A percentile compares a stretch with the other conserved stretches of the same genome.
Conservation (phyloP, 108 stramenopile species). For the Pseudonitzschia multiseries region DNA sequence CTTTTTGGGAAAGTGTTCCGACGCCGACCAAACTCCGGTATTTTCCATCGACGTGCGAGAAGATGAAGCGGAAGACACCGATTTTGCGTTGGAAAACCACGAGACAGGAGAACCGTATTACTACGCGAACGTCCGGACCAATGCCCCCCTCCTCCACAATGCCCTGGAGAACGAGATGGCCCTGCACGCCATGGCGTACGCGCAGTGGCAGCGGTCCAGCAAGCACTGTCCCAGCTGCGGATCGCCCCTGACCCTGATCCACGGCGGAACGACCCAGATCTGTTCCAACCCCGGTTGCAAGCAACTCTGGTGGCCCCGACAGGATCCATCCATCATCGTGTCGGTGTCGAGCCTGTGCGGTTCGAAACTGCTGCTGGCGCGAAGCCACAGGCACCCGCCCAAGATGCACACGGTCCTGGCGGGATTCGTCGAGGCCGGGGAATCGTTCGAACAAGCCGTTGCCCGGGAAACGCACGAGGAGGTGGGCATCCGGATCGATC, state of each 20-base stretch:
- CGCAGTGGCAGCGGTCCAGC: constrained; percentile 58
- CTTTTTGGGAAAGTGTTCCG: constrained; percentile 49
- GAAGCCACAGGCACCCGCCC: constrained; percentile 65
- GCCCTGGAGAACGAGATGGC: constrained; percentile 69
- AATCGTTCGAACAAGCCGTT: constrained; percentile 79
- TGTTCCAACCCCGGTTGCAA: constrained; percentile 43
- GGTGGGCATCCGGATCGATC: constrained; percentile 58
- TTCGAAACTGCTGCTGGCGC: constrained; percentile 60
- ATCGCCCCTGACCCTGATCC: constrained; percentile 29
- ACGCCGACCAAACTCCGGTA: constrained; percentile 22
- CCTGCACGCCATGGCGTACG: constrained; percentile 69
- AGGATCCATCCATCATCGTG: constrained; percentile 84
- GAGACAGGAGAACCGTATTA: constrained; percentile 34
- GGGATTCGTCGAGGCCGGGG: constrained; percentile 88
- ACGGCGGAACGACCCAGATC: constrained; percentile 63
- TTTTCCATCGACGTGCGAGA: constrained; percentile 50
- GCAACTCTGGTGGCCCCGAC: constrained; percentile 64
- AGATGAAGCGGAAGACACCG: not conserved
- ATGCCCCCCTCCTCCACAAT: constrained; percentile 51
- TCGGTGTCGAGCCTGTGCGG: constrained; percentile 48
- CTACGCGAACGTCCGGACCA: constrained; percentile 58
- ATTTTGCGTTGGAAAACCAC: not conserved
- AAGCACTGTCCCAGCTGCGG: constrained; percentile 67
- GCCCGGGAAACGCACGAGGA: constrained; percentile 76
- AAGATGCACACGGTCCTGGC: constrained; percentile 75